phyloP scores from a whole-genome alignment of 148 eudicot genomes.

The Arctostaphylos glauca region DNA sequence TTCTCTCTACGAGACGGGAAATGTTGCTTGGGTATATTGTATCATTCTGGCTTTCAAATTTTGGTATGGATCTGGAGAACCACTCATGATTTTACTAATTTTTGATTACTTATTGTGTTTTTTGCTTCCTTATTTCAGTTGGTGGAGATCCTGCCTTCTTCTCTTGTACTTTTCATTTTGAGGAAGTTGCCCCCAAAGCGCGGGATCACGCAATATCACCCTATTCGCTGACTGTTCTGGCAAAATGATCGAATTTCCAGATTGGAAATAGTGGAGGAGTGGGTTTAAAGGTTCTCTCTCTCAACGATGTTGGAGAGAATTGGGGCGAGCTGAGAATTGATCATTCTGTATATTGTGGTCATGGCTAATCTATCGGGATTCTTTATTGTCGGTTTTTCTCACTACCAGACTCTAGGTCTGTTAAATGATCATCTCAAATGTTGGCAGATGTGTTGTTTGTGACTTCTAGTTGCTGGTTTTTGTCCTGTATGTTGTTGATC shows the following conservation, averaged over 20 bases:
- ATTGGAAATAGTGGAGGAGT: conserved; percentile 2
- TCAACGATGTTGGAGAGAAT: conserved; percentile 8
- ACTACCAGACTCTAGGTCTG: neutral
- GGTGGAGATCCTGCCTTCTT: conserved; percentile 87
- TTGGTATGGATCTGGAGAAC: neutral
- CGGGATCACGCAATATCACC: conserved; percentile 71
- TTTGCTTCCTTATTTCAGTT: conserved; percentile 37
- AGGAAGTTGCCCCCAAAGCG: conserved; percentile 97
- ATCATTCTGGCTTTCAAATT: neutral
- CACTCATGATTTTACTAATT: conserved; percentile 1
- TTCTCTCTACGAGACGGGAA: neutral
- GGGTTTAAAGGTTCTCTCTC: neutral
- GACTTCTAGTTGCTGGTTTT: neutral
- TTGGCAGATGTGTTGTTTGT: neutral
- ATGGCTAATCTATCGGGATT: neutral
- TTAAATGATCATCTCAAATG: neutral
- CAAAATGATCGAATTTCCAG: neutral
- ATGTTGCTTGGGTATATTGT: conserved; percentile 2
- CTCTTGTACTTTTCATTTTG: conserved; percentile 86
- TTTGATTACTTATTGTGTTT: neutral
- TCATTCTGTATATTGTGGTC: neutral
- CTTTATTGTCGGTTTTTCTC: neutral
- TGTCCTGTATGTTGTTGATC: neutral
- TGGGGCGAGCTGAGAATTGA: neutral
- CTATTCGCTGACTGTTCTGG: conserved; percentile 44